These are phyloP conservation scores for Lichtheimia ramosa DNA, from an alignment of 371 early-diverging fungal genomes.

Conservation along the genomic window DNA sequence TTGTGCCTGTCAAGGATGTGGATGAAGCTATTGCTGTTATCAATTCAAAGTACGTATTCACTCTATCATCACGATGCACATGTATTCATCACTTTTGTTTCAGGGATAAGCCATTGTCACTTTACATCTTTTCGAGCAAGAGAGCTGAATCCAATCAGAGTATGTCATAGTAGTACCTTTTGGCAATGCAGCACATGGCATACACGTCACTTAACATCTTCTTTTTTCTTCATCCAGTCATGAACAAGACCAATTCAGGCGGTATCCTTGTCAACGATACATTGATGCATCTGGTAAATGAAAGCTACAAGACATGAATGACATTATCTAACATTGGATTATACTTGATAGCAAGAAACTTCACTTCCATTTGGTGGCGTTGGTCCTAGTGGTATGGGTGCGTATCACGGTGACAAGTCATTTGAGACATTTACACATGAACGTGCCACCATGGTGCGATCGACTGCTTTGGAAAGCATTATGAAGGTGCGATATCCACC, in stretches of 20 bases:
- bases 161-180: constrained; percentile 9
- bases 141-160: constrained; percentile 29
- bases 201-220: background rate
- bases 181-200: background rate
- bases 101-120: constrained; percentile 67
- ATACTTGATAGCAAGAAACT: constrained; percentile 21
- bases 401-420: constrained; percentile 77
- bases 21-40: constrained; percentile 71
- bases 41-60: constrained; percentile 22
- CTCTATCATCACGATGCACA: background rate
- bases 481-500: constrained; percentile 50
- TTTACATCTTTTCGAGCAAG: constrained; percentile 61
- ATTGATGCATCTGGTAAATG: constrained; percentile 48
- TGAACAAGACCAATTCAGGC: constrained; percentile 64
- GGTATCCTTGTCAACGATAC: constrained; percentile 72
- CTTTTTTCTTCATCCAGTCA: constrained; percentile 15
- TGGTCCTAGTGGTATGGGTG: constrained; percentile 81
- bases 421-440: constrained; percentile 76
- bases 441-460: constrained; percentile 55
- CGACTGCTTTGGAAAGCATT: constrained; percentile 44
- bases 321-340: background rate
- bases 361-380: constrained; percentile 86
- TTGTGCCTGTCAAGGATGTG: constrained; percentile 69
- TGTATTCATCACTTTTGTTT: background rate
- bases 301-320: background rate